Base-by-base conservation (phyloP, 768 basidiomycete species). In the Mycena albidolilacea region DNA sequence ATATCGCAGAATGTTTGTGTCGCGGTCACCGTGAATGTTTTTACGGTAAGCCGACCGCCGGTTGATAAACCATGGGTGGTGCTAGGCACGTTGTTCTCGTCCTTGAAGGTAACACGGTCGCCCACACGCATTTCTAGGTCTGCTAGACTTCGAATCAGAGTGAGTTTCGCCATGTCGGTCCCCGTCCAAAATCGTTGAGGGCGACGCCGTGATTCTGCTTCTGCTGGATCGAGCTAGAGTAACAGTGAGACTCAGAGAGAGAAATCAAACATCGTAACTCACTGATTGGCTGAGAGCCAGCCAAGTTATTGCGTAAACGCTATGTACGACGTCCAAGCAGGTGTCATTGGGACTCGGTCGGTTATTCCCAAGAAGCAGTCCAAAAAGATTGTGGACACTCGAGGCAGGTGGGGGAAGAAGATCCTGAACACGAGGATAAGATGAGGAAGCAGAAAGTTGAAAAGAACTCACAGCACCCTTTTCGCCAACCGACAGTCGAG, bases 251-350 rank as follows among this genome's bases (percentile, higher is more conserved):
- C 23, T 7, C 50, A 37, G 39, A 66, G 38, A 66, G 50, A 64
- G 21, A 46, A 14, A 23, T 64, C 2, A 43, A 50, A 64, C 37
- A 77, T 38, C 38, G 61, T 15, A 39, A 79, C 91, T 67, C 78
- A 95, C 96, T 65, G 89, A 87, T 85, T 97, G 96, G 73, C 95
- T 96, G 65, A 97, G 84, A 21, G 95, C 96, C 6, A 96, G 85
- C 96, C 96, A 97, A 60, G 91, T 88, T 58, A 97, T 84, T 15
- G 93, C 94, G 72, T 96, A 89, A 50, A 93, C 92, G 17, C 90
- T 93, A 70, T 95, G 95, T 73, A 88, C 90, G 37, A 96, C 88
- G 30, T 89, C 87, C 44, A 96, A 84, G 38, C 96, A 92, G 1
- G 90, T 91, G 70, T 94, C 93, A 15, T 83, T 81, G 15, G 78